These are phyloP conservation scores for Daldinia caldariorum DNA, from an alignment of 495 filamentous ascomycete species.

Conservation along the genomic window DNA sequence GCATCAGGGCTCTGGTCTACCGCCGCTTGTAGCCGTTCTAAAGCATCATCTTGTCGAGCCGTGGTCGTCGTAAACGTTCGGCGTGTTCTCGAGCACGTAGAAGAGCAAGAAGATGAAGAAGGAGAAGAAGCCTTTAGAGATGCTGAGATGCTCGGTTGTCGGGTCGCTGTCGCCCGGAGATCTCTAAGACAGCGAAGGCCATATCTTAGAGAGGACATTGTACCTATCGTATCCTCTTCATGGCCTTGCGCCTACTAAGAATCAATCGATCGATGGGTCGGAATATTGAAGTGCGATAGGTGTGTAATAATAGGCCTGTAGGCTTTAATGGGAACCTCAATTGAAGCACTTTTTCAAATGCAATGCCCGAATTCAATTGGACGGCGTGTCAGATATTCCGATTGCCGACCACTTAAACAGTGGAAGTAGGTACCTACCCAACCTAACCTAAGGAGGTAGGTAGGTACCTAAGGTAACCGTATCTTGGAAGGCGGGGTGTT, in stretches of 20 bases:
- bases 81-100: constrained; percentile 15
- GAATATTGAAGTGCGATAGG: constrained; percentile 6
- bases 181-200: constrained; percentile 46
- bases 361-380: constrained; percentile 19
- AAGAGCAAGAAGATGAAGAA: too few relatives aligned
- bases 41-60: constrained; percentile 14
- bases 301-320: not conserved
- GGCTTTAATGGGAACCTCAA: not conserved
- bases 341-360: constrained; percentile 36
- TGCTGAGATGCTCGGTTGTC: constrained; percentile 32
- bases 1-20: constrained; percentile 32
- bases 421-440: too few relatives aligned
- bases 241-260: constrained; percentile 29
- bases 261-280: constrained; percentile 2
- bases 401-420: constrained; percentile 1
- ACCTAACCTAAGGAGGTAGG: too few relatives aligned
- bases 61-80: constrained; percentile 39
- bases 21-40: constrained; percentile 30
- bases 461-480: too few relatives aligned
- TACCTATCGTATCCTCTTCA: constrained; percentile 45
- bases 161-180: constrained; percentile 27
- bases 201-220: constrained; percentile 46
- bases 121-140: constrained; percentile 11
- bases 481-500: constrained; percentile 12
- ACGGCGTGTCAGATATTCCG: constrained; percentile 36